Evolutionary conservation across 345 rosid species (phyloP).

Genomic region (Gossypium bickii): DNA sequence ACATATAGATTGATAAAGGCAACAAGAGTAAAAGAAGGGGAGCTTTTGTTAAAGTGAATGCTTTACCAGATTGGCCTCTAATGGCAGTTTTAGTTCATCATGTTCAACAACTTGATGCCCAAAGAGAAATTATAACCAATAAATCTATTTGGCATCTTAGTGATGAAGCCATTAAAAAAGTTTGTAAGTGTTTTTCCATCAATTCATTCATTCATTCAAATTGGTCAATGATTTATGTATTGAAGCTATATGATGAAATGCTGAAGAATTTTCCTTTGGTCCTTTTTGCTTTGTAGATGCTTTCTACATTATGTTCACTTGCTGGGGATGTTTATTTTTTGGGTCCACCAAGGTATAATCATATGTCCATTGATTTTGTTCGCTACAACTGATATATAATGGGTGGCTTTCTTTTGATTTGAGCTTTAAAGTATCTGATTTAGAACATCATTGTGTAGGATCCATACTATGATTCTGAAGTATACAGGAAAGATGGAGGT

Average conservation of each 20-base stretch:
- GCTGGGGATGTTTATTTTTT: conserved; percentile 88
- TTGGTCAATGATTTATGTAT: neutral
- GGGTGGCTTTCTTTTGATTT: neutral
- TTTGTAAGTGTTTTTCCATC: conserved; percentile 45
- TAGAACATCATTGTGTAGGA: conserved; percentile 37
- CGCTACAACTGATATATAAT: neutral
- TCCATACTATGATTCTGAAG: conserved; percentile 88
- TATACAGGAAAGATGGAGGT: conserved; percentile 80
- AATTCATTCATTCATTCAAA: neutral
- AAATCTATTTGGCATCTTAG: conserved; percentile 84
- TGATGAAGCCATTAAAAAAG: conserved; percentile 70
- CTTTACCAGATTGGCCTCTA: conserved; percentile 66
- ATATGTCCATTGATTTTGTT: neutral
- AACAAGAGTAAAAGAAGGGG: conserved; percentile 29
- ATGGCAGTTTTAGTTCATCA: conserved; percentile 86
- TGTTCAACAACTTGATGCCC: conserved; percentile 67
- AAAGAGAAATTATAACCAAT: conserved; percentile 56
- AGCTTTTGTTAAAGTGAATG: conserved; percentile 39
- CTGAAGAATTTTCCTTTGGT: neutral
- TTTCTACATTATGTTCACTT: conserved; percentile 84
- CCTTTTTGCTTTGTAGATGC: conserved; percentile 40
- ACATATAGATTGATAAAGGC: conserved; percentile 21
- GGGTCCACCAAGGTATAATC: conserved; percentile 68
- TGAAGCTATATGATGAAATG: neutral
- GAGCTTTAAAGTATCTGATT: conserved; percentile 5